These are phyloP conservation scores for Aristolochia californica DNA, from an alignment of 164 flowering plant species.

Conservation along the genomic window DNA sequence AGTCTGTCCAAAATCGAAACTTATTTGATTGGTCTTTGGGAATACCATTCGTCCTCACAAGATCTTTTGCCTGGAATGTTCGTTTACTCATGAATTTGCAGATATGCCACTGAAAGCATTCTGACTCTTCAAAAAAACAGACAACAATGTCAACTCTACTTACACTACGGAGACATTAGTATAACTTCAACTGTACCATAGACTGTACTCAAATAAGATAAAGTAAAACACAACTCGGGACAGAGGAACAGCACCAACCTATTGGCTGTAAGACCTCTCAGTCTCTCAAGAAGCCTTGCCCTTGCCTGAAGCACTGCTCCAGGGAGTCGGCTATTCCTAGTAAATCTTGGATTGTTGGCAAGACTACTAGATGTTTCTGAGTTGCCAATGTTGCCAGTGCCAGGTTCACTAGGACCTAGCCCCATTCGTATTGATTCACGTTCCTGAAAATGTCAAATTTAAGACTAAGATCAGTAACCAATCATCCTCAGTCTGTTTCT, in stretches of 20 bases:
- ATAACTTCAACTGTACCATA: background rate
- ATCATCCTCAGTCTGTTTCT: background rate
- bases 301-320: slow-evolving; percentile 79
- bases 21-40: too few relatives aligned
- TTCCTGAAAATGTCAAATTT: slow-evolving; percentile 29
- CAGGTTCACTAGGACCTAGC: slow-evolving; percentile 20
- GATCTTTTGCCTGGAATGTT: background rate
- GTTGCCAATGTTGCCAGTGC: slow-evolving; percentile 11
- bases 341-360: slow-evolving; percentile 17
- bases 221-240: background rate
- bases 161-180: background rate
- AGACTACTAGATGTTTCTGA: slow-evolving; percentile 17
- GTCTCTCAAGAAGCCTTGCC: slow-evolving; percentile 74
- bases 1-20: too few relatives aligned
- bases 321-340: slow-evolving; percentile 59
- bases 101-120: background rate
- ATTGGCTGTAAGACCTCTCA: slow-evolving; percentile 56
- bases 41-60: too few relatives aligned
- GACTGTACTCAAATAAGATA: background rate
- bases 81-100: background rate
- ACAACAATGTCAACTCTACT: background rate
- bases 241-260: slow-evolving; percentile 22
- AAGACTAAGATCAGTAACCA: background rate
- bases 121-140: background rate
- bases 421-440: slow-evolving; percentile 28